Evolutionary conservation across 1,284 basidiomycete genomes (phyloP).

Genomic region (Leucoagaricus sp.): DNA sequence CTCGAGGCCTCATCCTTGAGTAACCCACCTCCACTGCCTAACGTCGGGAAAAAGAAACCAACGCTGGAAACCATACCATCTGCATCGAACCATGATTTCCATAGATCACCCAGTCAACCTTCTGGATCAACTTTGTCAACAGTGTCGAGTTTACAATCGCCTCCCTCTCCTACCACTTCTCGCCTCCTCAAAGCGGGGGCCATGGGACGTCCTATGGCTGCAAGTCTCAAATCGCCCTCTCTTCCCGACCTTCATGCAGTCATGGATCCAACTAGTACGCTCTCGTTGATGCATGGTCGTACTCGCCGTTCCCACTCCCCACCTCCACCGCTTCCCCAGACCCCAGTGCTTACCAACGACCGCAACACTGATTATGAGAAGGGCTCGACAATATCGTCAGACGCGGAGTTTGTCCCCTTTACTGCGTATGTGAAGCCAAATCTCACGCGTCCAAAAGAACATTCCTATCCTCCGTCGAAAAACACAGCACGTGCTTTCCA

Average conservation of each 20-base stretch:
- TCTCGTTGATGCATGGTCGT: not conserved
- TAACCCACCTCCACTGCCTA: not conserved
- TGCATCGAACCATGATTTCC: not conserved
- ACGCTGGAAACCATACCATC: not conserved
- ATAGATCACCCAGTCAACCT: not conserved
- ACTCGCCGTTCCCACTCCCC: not conserved
- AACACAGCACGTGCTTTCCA: not conserved
- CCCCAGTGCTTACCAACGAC: not conserved
- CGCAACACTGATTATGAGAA: not conserved
- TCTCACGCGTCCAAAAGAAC: constrained; percentile 3
- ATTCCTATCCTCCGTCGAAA: constrained; percentile 2
- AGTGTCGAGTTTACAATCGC: not conserved
- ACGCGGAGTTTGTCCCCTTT: not conserved
- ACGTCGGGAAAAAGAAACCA: not conserved
- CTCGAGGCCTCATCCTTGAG: not conserved
- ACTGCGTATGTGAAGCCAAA: not conserved
- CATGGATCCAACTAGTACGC: not conserved
- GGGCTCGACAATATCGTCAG: not conserved
- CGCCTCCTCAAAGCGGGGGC: not conserved
- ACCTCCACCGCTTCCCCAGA: not conserved
- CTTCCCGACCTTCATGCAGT: constrained; percentile 9
- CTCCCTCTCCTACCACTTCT: not conserved
- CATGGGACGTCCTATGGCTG: not conserved
- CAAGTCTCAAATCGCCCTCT: constrained; percentile 6
- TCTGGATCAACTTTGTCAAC: not conserved